Conservation (phyloP, 176 grass and related monocot species). For the Oryza longistaminata region DNA sequence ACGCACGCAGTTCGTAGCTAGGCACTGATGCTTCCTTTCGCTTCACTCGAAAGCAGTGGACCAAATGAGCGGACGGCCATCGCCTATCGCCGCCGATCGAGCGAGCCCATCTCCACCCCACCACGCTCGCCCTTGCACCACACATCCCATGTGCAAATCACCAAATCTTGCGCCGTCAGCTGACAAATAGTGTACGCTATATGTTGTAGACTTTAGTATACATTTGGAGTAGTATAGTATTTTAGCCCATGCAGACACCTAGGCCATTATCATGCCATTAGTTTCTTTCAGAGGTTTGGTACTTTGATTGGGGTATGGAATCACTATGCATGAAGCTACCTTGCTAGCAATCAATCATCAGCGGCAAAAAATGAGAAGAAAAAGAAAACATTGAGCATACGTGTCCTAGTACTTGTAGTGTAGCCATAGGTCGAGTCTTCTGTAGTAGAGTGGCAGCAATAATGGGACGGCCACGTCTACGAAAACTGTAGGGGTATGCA, state of each 20-base stretch:
- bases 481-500: not conserved
- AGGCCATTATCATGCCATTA: slow-evolving; percentile 29
- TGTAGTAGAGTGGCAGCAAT: slow-evolving; percentile 16
- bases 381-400: not conserved
- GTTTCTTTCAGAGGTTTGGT: not conserved
- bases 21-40: slow-evolving; percentile 40
- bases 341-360: slow-evolving; percentile 3
- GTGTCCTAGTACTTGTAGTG: not conserved
- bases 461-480: slow-evolving; percentile 14
- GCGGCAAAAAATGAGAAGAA: not conserved
- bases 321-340: not conserved
- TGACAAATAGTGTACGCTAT: not conserved
- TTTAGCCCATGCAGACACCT: slow-evolving; percentile 31
- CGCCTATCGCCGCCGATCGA: slow-evolving; percentile 2
- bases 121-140: not conserved
- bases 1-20: slow-evolving; percentile 3
- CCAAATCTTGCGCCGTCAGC: slow-evolving; percentile 12
- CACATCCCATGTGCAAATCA: slow-evolving; percentile 53
- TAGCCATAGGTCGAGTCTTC: not conserved
- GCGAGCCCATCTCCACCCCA: slow-evolving; percentile 28
- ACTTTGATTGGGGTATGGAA: not conserved
- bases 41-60: slow-evolving; percentile 49
- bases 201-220: not conserved
- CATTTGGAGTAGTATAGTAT: not conserved
- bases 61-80: slow-evolving; percentile 24